Percentiles rank a stretch among this genome's conserved stretches.
These are phyloP conservation scores for Apophysomyces ossiformis DNA, from an alignment of 371 early-diverging fungal species.

Conservation along the genomic window DNA sequence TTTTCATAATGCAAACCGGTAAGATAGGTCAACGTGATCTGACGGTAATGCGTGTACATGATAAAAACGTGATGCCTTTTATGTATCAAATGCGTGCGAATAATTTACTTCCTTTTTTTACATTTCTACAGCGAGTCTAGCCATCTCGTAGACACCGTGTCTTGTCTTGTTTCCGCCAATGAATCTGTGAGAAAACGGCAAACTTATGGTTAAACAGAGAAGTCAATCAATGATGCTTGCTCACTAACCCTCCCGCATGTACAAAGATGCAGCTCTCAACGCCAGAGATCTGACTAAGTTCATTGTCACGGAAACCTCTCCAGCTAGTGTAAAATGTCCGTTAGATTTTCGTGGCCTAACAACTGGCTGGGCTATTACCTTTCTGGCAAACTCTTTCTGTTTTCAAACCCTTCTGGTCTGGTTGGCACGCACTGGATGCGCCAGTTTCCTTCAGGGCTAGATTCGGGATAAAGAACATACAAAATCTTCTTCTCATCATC, in stretches of 20 bases:
- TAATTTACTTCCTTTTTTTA: constrained; percentile 29
- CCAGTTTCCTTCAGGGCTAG: constrained; percentile 61
- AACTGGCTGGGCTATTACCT: constrained; percentile 27
- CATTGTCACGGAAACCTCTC: constrained; percentile 94
- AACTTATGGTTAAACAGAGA: neutral
- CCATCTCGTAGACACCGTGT: constrained; percentile 55
- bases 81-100: neutral
- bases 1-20: no score
- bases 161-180: constrained; percentile 72
- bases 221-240: no score
- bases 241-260: constrained; percentile 84
- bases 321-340: constrained; percentile 54
- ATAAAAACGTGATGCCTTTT: neutral
- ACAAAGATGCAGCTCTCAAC: constrained; percentile 92
- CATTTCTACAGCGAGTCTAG: constrained; percentile 50
- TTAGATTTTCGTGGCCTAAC: neutral
- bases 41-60: no score
- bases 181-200: constrained; percentile 46
- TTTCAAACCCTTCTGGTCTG: constrained; percentile 80
- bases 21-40: no score
- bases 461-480: constrained; percentile 86
- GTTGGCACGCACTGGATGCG: constrained; percentile 84
- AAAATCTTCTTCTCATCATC: constrained; percentile 48
- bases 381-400: constrained; percentile 91
- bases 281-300: constrained; percentile 75